phyloP scores from a whole-genome alignment of 495 filamentous ascomycete species.

The Bryoglossum gracile region DNA sequence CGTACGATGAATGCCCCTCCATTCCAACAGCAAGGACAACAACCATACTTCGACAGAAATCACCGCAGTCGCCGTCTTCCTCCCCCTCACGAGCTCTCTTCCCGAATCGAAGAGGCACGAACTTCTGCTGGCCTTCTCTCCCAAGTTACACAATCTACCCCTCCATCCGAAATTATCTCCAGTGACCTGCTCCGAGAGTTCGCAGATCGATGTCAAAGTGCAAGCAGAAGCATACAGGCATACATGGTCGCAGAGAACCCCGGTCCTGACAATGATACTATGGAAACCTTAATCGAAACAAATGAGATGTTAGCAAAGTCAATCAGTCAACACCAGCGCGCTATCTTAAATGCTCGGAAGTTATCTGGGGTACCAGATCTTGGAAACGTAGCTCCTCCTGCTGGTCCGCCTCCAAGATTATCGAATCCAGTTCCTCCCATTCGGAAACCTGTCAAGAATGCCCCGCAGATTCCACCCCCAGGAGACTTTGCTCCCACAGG shows the following conservation, averaged over 20 bases:
- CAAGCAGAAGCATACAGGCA: slow-evolving; percentile 66
- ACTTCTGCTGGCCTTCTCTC: slow-evolving; percentile 85
- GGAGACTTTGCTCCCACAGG: slow-evolving; percentile 21
- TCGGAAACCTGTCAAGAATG: slow-evolving; percentile 11
- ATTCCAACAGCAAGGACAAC: slow-evolving; percentile 19
- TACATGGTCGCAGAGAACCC: slow-evolving; percentile 79
- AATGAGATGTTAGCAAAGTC: slow-evolving; percentile 81
- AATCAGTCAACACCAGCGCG: slow-evolving; percentile 71
- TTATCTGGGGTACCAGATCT: slow-evolving; percentile 18
- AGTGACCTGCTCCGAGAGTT: slow-evolving; percentile 94
- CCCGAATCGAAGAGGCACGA: slow-evolving; percentile 79
- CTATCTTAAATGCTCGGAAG: slow-evolving; percentile 66
- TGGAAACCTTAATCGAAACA: slow-evolving; percentile 87
- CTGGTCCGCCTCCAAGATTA: slow-evolving; percentile 14
- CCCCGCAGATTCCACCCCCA: slow-evolving; percentile 21
- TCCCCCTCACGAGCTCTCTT: slow-evolving; percentile 68
- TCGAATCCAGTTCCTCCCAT: background rate
- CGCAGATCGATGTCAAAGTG: slow-evolving; percentile 73
- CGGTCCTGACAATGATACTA: slow-evolving; percentile 81
- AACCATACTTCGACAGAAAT: slow-evolving; percentile 27
- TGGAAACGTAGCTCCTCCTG: slow-evolving; percentile 14
- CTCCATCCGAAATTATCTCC: slow-evolving; percentile 60
- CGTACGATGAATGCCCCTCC: slow-evolving; percentile 13
- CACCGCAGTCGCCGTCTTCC: slow-evolving; percentile 48
- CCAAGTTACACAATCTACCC: slow-evolving; percentile 80